Conservation (phyloP, 257 asterid species). For the Hygrophila difformis region DNA sequence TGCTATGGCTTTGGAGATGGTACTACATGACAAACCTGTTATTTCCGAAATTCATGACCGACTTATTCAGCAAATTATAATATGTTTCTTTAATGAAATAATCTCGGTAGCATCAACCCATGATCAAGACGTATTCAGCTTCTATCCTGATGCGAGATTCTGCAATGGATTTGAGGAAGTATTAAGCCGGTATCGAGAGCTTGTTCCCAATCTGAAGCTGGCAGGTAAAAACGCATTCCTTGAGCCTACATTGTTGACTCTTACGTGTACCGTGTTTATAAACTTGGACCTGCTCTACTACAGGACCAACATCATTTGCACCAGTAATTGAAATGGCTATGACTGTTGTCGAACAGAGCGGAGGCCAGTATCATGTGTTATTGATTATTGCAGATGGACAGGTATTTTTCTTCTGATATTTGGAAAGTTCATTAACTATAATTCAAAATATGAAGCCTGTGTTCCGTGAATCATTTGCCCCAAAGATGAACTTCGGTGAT, state of each 20-base stretch:
- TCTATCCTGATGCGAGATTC: conserved; percentile 51
- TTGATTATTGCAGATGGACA: conserved; percentile 88
- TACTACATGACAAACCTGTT: conserved; percentile 19
- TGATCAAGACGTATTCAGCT: conserved; percentile 84
- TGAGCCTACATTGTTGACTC: conserved; percentile 7
- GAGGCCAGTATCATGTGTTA: conserved; percentile 84
- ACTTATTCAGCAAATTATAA: background rate
- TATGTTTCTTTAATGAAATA: conserved; percentile 2
- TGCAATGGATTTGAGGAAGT: conserved; percentile 96
- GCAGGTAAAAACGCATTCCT: conserved; percentile 47
- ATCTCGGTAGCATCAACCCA: conserved; percentile 70
- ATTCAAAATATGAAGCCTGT: no score
- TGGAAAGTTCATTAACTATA: no score
- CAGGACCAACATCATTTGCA: conserved; percentile 96
- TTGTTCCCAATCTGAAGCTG: conserved; percentile 58
- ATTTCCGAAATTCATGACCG: conserved; percentile 1
- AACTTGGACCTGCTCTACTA: conserved; percentile 16
- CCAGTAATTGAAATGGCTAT: conserved; percentile 86
- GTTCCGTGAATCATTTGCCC: no score
- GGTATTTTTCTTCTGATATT: conserved; percentile 27
- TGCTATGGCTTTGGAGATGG: conserved; percentile 98
- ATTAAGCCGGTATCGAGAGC: conserved; percentile 64
- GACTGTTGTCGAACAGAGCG: conserved; percentile 72
- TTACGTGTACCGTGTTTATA: conserved; percentile 8
- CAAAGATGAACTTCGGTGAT: no score